phyloP scores from a whole-genome alignment of 345 rosid genomes.

The Abelmoschus esculentus region DNA sequence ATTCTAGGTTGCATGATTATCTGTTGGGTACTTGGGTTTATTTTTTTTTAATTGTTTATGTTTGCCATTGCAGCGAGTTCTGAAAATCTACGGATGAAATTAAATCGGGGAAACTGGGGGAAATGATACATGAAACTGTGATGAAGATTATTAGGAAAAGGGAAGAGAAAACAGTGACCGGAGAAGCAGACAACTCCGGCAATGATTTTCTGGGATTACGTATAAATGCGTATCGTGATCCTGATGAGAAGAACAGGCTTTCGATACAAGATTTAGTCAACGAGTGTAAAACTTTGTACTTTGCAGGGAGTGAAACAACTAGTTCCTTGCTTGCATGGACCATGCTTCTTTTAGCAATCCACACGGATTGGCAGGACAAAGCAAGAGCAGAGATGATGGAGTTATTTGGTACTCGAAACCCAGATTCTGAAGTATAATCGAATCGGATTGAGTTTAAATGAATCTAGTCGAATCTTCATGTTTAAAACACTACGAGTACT shows the following conservation, averaged over 20 bases:
- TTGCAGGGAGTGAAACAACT: neutral
- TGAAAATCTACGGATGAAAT: neutral
- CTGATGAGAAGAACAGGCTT: neutral
- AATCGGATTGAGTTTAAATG: no score
- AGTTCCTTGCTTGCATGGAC: neutral
- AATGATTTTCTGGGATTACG: neutral
- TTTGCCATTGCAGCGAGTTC: neutral
- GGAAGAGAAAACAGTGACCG: neutral
- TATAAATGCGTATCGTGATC: neutral
- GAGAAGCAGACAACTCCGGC: neutral
- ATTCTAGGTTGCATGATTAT: no score
- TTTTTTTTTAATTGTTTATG: neutral
- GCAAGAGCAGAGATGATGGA: neutral
- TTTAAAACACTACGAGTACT: neutral
- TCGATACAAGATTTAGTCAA: neutral
- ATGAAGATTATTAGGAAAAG: neutral
- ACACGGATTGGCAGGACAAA: neutral
- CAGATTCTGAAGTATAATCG: neutral
- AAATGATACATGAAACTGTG: neutral
- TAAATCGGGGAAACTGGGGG: neutral
- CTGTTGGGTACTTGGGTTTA: no score
- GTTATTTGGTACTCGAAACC: neutral
- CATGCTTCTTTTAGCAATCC: neutral
- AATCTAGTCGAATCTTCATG: no score
- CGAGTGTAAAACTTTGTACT: neutral